Percentiles rank a stretch among this genome's conserved stretches.
phyloP scores from a whole-genome alignment of 768 basidiomycete species.

The Lanmaoa rubissima region DNA sequence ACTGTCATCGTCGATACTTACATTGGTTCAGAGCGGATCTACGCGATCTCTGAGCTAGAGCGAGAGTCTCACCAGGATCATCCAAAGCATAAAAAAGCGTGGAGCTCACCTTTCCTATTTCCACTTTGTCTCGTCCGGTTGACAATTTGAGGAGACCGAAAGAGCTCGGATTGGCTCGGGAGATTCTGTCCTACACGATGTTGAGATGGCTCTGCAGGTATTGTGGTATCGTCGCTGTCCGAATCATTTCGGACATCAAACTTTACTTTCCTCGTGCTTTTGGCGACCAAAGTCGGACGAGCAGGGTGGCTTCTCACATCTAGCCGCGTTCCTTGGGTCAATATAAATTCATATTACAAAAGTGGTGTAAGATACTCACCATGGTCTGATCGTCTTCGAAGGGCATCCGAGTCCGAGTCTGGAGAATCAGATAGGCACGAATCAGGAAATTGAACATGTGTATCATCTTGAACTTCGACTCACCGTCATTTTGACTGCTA shows the following conservation, averaged over 20 bases:
- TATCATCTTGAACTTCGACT: constrained; percentile 2
- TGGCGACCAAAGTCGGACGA: background rate
- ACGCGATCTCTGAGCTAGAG: constrained; percentile 10
- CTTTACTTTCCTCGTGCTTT: constrained; percentile 12
- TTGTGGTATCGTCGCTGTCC: constrained; percentile 16
- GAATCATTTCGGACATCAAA: constrained; percentile 12
- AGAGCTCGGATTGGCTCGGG: background rate
- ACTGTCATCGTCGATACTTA: constrained; percentile 2
- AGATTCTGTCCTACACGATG: constrained; percentile 1
- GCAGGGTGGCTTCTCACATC: constrained; percentile 1
- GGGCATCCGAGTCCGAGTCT: constrained; percentile 20
- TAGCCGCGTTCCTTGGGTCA: background rate
- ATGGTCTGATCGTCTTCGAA: background rate
- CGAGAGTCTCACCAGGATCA: background rate
- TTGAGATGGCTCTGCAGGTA: constrained; percentile 8
- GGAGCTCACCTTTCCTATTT: constrained; percentile 8
- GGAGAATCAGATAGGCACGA: background rate
- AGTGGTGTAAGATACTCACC: background rate
- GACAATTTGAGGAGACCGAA: background rate
- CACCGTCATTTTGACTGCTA: constrained; percentile 6
- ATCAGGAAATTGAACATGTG: background rate
- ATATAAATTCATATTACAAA: background rate
- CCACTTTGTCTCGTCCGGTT: background rate
- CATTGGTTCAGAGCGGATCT: constrained; percentile 6
- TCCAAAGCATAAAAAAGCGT: background rate